A percentile compares a stretch with the other conserved stretches of the same genome.
phyloP scores from a whole-genome alignment of 129 eudicot genomes.

The Chrysanthemum lavandulifolium region DNA sequence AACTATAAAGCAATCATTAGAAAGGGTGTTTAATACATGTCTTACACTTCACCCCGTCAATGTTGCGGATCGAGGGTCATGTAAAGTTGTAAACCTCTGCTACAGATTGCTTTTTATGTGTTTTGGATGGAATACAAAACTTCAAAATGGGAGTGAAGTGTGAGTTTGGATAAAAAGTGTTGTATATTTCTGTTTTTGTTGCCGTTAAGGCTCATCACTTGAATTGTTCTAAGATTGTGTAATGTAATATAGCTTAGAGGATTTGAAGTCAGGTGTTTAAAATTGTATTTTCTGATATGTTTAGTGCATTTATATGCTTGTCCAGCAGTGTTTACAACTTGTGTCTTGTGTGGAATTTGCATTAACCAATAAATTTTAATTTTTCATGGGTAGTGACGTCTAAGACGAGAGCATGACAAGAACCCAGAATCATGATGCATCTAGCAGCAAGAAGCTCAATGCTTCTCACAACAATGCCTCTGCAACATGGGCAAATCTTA shows the following conservation, averaged over 20 bases:
- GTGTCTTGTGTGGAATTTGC: background rate
- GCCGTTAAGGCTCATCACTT: background rate
- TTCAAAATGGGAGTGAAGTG: too few relatives aligned
- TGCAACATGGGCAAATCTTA: constrained; percentile 11
- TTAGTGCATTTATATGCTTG: background rate
- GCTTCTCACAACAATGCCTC: background rate
- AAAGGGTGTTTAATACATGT: too few relatives aligned
- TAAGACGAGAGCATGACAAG: constrained; percentile 4
- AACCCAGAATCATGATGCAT: constrained; percentile 7
- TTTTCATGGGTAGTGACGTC: constrained; percentile 2
- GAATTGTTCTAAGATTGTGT: background rate
- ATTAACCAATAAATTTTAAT: background rate
- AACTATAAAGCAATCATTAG: too few relatives aligned
- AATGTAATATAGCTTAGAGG: background rate
- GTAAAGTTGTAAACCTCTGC: too few relatives aligned
- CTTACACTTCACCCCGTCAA: too few relatives aligned
- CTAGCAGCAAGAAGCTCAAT: constrained; percentile 8
- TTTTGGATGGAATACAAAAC: too few relatives aligned
- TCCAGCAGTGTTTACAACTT: background rate
- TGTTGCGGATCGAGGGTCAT: too few relatives aligned
- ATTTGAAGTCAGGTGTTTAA: background rate
- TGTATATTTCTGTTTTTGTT: too few relatives aligned
- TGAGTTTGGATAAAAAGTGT: too few relatives aligned
- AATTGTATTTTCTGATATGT: background rate
- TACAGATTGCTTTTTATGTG: too few relatives aligned